Evolutionary conservation across 1,284 basidiomycete genomes (phyloP).

Genomic region (Microbotryomycetes sp.): DNA sequence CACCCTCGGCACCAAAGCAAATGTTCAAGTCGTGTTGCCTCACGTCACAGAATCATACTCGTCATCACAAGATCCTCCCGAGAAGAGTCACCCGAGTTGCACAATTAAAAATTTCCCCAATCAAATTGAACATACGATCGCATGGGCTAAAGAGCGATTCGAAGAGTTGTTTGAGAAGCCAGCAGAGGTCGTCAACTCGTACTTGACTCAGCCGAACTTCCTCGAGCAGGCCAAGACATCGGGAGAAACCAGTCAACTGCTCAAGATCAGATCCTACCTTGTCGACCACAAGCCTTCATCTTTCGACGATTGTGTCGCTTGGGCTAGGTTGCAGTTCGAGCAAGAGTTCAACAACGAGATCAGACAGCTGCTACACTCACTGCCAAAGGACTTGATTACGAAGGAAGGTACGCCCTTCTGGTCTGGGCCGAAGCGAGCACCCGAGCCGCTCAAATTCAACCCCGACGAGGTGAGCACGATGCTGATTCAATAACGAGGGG

Average conservation of each 20-base stretch:
- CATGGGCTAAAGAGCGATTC: conserved; percentile 95
- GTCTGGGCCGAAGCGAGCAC: conserved; percentile 89
- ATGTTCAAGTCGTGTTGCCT: conserved; percentile 93
- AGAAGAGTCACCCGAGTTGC: conserved; percentile 95
- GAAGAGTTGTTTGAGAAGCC: conserved; percentile 92
- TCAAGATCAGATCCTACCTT: conserved; percentile 83
- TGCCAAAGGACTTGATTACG: conserved; percentile 77
- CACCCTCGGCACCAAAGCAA: conserved; percentile 97
- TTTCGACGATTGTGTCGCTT: conserved; percentile 94
- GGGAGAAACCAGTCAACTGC: conserved; percentile 85
- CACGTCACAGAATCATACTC: conserved; percentile 96
- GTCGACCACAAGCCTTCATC: conserved; percentile 88
- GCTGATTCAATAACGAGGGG: conserved; percentile 3
- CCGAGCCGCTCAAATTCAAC: conserved; percentile 84
- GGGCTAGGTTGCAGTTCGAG: conserved; percentile 96
- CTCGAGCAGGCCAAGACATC: conserved; percentile 67
- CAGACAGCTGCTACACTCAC: conserved; percentile 82
- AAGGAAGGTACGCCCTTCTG: conserved; percentile 43
- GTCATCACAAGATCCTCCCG: conserved; percentile 97
- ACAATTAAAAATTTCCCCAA: conserved; percentile 99
- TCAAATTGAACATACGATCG: conserved; percentile 97
- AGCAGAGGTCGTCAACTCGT: conserved; percentile 87
- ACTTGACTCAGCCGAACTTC: conserved; percentile 94
- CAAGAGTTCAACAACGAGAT: conserved; percentile 92
- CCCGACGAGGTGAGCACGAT: conserved; percentile 75